phyloP scores from a whole-genome alignment of 2,329 filamentous ascomycete species.

The Trichoderma simmonsii region DNA sequence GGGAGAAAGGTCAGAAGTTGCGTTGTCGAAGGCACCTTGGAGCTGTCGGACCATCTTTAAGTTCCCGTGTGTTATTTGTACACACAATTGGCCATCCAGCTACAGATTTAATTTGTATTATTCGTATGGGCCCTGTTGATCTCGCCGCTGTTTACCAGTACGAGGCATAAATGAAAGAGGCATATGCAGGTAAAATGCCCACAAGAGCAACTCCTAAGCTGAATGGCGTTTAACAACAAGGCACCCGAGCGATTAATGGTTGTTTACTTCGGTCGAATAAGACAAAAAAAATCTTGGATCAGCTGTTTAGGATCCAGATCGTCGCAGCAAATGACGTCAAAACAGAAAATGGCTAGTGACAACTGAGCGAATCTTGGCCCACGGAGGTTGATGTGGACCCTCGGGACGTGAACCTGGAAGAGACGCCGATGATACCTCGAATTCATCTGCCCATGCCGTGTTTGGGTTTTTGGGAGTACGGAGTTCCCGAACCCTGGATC shows the following conservation, averaged over 20 bases:
- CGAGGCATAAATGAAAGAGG: not conserved
- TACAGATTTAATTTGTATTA: not conserved
- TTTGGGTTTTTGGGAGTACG: not conserved
- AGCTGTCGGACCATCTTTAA: not conserved
- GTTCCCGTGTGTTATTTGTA: not conserved
- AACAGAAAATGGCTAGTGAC: not conserved
- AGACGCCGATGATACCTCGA: not conserved
- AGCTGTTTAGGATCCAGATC: not conserved
- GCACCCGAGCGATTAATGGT: not conserved
- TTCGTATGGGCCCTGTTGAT: not conserved
- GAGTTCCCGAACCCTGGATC: not conserved
- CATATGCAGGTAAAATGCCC: not conserved
- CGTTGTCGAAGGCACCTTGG: not conserved
- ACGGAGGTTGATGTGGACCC: not conserved
- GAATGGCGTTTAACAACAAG: not conserved
- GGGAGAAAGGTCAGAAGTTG: not conserved
- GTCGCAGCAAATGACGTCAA: constrained; percentile 3
- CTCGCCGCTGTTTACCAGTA: not conserved
- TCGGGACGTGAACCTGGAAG: not conserved
- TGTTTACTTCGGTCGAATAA: not conserved
- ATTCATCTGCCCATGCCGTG: not conserved
- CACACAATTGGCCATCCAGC: not conserved
- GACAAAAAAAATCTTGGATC: not conserved
- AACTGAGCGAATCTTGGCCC: not conserved
- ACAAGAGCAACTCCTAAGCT: not conserved